Evolutionary conservation across 352 stramenopile species (phyloP), one percentile per base, ranked within the genome.

Genomic region (Pythium biforme): DNA sequence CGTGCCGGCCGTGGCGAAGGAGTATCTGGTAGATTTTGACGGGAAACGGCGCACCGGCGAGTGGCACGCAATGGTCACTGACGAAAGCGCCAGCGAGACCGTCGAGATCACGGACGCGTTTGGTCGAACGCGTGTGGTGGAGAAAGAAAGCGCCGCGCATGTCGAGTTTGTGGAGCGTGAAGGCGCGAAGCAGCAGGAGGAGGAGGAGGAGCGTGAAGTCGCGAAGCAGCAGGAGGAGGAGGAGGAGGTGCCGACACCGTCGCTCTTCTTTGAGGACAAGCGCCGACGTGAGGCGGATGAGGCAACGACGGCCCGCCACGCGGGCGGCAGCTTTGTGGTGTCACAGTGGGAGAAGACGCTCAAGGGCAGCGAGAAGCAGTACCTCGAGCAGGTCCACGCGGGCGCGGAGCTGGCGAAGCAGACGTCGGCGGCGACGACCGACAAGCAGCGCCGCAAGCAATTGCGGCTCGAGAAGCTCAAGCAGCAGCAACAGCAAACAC

Each of bases 281-380:
- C 22, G 31, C 59, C 71, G 53, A 23, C n/a, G 46, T 1, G 7
- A 10, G 40, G 46, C 8, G 33, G 47, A 9, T n/a, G 52, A 47
- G 14, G 39, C 14, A 7, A 31, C 23, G 8, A 53, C 15, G 20
- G 25, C 34, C 4, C 1, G 19, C 7, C 31, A 8, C 6, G 43
- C 2, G 1, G 33, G 55, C 3, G 75, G 82, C 23, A 87, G 83
- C 48, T 94, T 89, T 65, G 85, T 94, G 20, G 73, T 82, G 12
- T 92, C 85, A 11, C 85, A 92, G 45, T 94, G 85, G 85, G 85
- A 94, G 47, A 83, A 87, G 57, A 81, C 76, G 14, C 68, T 94
- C 19, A 89, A 88, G 27, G 56, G 34, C 23, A 41, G 60, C 1
- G 85, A 94, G 55, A 94, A 92, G 58, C 33, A 62, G 7, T 83